Evolutionary conservation across 2,329 filamentous ascomycete genomes (phyloP).

Genomic region (Piedraia hortae): DNA sequence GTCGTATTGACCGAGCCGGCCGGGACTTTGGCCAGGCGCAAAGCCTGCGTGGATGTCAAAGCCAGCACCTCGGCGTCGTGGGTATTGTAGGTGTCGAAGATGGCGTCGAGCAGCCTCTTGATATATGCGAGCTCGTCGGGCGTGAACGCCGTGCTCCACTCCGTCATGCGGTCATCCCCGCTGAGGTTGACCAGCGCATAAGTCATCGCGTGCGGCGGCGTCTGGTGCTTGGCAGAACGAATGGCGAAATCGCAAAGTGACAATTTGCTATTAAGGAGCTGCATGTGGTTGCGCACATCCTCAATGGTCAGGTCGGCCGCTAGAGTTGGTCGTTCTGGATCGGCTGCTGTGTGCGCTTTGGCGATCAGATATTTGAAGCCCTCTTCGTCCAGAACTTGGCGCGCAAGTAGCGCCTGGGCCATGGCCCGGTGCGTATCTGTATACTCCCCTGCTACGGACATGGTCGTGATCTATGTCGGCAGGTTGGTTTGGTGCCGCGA

Average conservation of each 20-base stretch:
- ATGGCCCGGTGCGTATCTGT: conserved; percentile 59
- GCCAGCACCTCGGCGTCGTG: conserved; percentile 59
- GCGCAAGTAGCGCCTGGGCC: conserved; percentile 62
- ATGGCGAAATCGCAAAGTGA: conserved; percentile 73
- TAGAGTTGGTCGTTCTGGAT: conserved; percentile 19
- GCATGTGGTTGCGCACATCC: conserved; percentile 40
- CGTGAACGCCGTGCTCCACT: conserved; percentile 55
- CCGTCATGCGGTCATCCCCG: conserved; percentile 58
- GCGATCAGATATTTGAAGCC: conserved; percentile 51
- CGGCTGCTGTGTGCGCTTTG: conserved; percentile 37
- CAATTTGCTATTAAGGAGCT: conserved; percentile 41
- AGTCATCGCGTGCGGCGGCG: too few relatives aligned
- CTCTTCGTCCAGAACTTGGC: conserved; percentile 46
- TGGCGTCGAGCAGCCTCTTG: conserved; percentile 61
- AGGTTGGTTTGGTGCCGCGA: too few relatives aligned
- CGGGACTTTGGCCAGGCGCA: conserved; percentile 31
- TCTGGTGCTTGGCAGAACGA: conserved; percentile 43
- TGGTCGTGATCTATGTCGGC: too few relatives aligned
- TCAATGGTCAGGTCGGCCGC: conserved; percentile 38
- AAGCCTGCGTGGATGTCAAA: conserved; percentile 50
- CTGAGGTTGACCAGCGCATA: conserved; percentile 74
- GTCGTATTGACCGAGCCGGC: conserved; percentile 1
- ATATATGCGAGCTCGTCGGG: conserved; percentile 75
- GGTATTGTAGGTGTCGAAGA: conserved; percentile 78
- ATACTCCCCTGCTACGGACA: too few relatives aligned